phyloP scores from a whole-genome alignment of 2,329 filamentous ascomycete genomes.

The Plenodomus biglobosus region DNA sequence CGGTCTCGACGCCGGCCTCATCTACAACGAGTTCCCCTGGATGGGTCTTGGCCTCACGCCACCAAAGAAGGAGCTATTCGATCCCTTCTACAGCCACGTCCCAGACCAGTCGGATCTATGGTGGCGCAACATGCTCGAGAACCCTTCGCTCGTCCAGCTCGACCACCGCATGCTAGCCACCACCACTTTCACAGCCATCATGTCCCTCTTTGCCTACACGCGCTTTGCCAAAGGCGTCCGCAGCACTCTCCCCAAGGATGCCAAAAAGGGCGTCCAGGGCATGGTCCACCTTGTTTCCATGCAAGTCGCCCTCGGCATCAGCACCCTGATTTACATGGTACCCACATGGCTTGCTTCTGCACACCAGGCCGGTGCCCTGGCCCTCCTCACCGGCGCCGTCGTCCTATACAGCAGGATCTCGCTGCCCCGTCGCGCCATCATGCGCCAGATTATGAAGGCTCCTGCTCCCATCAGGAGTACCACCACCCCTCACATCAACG shows the following conservation, averaged over 20 bases:
- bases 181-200: constrained; percentile 79
- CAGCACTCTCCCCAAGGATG: constrained; percentile 56
- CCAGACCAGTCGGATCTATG: constrained; percentile 79
- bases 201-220: constrained; percentile 79
- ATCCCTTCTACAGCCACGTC: constrained; percentile 79
- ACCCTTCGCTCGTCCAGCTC: constrained; percentile 91
- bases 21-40: constrained; percentile 97
- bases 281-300: constrained; percentile 79
- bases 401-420: constrained; percentile 66
- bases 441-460: constrained; percentile 34
- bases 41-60: constrained; percentile 87
- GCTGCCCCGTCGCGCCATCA: constrained; percentile 36
- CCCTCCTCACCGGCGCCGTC: constrained; percentile 78
- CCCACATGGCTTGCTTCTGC: constrained; percentile 83
- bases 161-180: constrained; percentile 92
- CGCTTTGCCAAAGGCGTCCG: constrained; percentile 68
- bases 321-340: constrained; percentile 90
- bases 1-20: constrained; percentile 90
- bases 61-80: constrained; percentile 79
- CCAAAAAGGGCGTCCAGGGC: constrained; percentile 73
- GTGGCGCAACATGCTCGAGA: constrained; percentile 98
- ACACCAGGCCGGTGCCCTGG: constrained; percentile 88
- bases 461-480: constrained; percentile 15
- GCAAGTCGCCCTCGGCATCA: constrained; percentile 85
- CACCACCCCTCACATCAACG: constrained; percentile 23